Percentiles rank a stretch among this genome's conserved stretches.
These are phyloP conservation scores for Neofusicoccum ribis DNA, from an alignment of 2,329 filamentous ascomycete species.

Conservation along the genomic window DNA sequence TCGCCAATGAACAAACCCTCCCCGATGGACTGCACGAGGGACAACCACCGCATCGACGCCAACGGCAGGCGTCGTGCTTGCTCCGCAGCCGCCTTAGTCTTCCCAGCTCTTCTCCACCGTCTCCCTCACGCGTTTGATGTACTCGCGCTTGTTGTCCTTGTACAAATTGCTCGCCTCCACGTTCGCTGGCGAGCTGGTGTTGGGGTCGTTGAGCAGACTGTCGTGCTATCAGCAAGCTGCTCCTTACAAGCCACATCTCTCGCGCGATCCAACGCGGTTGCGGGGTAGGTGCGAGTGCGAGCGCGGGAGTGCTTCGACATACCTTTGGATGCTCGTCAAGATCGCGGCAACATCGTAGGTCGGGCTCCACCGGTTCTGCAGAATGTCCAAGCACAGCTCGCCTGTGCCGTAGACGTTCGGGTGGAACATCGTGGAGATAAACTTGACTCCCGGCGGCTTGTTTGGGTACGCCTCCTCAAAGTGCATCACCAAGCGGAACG, in stretches of 20 bases:
- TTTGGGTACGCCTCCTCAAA: constrained; percentile 99
- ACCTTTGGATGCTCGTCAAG: constrained; percentile 97
- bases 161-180: constrained; percentile 98
- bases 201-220: constrained; percentile 94
- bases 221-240: constrained; percentile 11
- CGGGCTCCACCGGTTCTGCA: constrained; percentile 98
- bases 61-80: too few relatives aligned
- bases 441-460: constrained; percentile 96
- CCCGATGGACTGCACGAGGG: too few relatives aligned
- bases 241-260: neutral
- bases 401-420: constrained; percentile 98
- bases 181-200: constrained; percentile 96
- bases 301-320: constrained; percentile 20
- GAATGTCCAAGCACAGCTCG: constrained; percentile 92
- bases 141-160: constrained; percentile 97
- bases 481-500: constrained; percentile 96
- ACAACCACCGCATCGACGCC: too few relatives aligned
- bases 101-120: constrained; percentile 99
- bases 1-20: neutral
- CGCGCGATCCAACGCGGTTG: neutral
- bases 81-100: constrained; percentile 56
- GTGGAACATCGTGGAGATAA: constrained; percentile 99
- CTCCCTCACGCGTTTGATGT: constrained; percentile 90
- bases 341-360: constrained; percentile 98
- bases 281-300: neutral